phyloP scores from a whole-genome alignment of 2,329 filamentous ascomycete species.

The Rachicladosporium sp. region DNA sequence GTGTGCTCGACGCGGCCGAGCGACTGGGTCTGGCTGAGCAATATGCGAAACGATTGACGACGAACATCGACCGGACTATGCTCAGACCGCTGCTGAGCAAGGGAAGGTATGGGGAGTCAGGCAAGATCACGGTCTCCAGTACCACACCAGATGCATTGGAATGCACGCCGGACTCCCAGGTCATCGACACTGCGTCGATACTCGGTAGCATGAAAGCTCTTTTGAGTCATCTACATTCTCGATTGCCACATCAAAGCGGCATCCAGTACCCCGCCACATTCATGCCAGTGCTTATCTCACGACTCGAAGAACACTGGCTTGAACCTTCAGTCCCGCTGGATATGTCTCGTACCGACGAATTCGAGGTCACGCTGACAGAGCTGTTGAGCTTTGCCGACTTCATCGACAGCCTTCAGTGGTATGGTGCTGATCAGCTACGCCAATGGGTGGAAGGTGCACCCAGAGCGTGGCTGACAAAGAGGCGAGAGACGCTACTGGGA shows the following conservation, averaged over 20 bases:
- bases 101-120: too few species aligned
- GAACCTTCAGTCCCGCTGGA: slow-evolving; percentile 63
- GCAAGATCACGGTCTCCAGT: too few species aligned
- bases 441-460: slow-evolving; percentile 75
- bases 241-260: slow-evolving; percentile 31
- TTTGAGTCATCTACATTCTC: slow-evolving; percentile 38
- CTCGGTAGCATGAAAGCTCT: slow-evolving; percentile 33
- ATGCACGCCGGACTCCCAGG: too few species aligned
- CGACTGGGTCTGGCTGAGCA: too few species aligned
- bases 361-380: slow-evolving; percentile 56
- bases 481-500: slow-evolving; percentile 67
- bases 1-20: too few species aligned
- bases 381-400: slow-evolving; percentile 52
- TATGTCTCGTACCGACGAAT: slow-evolving; percentile 56
- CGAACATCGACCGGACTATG: too few species aligned
- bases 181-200: slow-evolving; percentile 14
- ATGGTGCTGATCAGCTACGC: slow-evolving; percentile 47
- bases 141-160: too few species aligned
- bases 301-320: slow-evolving; percentile 63
- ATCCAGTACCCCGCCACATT: slow-evolving; percentile 44
- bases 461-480: slow-evolving; percentile 72
- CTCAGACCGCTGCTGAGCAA: too few species aligned
- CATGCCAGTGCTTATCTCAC: slow-evolving; percentile 55
- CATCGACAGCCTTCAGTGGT: slow-evolving; percentile 52
- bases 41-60: too few species aligned